Base-by-base conservation (phyloP, 805 yeast species). In the Yamadazyma endophytica region DNA sequence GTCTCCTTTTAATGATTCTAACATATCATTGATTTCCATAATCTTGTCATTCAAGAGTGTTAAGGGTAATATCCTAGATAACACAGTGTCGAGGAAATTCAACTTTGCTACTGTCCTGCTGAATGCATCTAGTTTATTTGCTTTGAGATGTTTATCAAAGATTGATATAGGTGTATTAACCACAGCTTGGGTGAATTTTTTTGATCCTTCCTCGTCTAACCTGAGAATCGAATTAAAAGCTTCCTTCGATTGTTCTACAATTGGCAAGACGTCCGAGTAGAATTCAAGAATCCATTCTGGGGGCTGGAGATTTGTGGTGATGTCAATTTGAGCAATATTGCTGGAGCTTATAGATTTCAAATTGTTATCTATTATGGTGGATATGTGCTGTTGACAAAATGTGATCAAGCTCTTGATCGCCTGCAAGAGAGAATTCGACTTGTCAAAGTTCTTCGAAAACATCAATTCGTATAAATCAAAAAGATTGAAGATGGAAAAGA, bases 281-380 rank as follows among this genome's bases (percentile, higher is more conserved):
- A 80, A 77, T n/a, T 75, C 80, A 29, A 73, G 62, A 14, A 84
- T 58, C 88, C 94, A 89, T 37, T 84, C 94, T 0, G 97, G 96
- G 4, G 95, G 79, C 38, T 80, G 74, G 14, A 84, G 60, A 38
- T 85, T 85, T n/a, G 23, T 22, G 17, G 69, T 70, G 47, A 47
- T 57, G 23, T 63, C 70, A 13, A 64, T 42, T 31, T 59, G 58
- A 3, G 70, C 68, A 56, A 48, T 59, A 36, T 59, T 64, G 19
- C 65, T 59, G 16, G 49, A 47, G 21, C 38, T 40, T 7, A 63
- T 54, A 1, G 65, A 50, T n/a, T 53, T 53, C 18, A 65, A 46
- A 15, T 56, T 47, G 33, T 53, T 54, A 6, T 44, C 39, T 5
- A 64, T 40, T 7, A 61, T 44, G 15, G 37, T 46, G 5, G 41